phyloP scores from a whole-genome alignment of 129 eudicot genomes.

The Apium graveolens region DNA sequence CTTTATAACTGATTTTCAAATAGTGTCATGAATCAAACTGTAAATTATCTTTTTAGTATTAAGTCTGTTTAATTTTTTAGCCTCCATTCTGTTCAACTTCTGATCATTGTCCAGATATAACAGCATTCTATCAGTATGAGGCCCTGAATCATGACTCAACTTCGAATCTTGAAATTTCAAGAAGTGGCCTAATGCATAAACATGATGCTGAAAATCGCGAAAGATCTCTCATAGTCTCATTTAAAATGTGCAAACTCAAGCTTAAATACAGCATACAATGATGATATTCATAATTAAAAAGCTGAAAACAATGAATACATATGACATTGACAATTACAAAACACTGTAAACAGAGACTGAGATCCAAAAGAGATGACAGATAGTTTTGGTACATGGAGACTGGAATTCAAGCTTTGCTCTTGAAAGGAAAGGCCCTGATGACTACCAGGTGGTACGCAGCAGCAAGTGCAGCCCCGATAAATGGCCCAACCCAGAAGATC shows the following conservation, averaged over 20 bases:
- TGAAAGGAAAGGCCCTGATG: conserved; percentile 83
- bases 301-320: background rate
- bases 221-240: too few relatives aligned
- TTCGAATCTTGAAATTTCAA: too few relatives aligned
- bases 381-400: background rate
- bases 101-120: too few relatives aligned
- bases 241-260: background rate
- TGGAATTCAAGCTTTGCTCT: conserved; percentile 40
- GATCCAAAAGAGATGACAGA: background rate
- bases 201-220: too few relatives aligned
- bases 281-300: background rate
- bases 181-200: too few relatives aligned
- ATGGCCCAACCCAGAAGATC: conserved; percentile 14
- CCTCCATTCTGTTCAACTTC: too few relatives aligned
- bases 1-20: too few relatives aligned
- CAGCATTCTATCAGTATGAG: too few relatives aligned
- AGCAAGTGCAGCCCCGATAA: conserved; percentile 74
- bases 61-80: too few relatives aligned
- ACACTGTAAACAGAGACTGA: background rate
- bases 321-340: background rate
- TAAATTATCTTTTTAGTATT: too few relatives aligned
- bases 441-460: conserved; percentile 66
- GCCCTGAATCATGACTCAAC: too few relatives aligned
- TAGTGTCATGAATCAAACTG: too few relatives aligned
- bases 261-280: background rate